Evolutionary conservation across 1,284 basidiomycete genomes (phyloP).

Genomic region (Cryptococcus maquisensis): DNA sequence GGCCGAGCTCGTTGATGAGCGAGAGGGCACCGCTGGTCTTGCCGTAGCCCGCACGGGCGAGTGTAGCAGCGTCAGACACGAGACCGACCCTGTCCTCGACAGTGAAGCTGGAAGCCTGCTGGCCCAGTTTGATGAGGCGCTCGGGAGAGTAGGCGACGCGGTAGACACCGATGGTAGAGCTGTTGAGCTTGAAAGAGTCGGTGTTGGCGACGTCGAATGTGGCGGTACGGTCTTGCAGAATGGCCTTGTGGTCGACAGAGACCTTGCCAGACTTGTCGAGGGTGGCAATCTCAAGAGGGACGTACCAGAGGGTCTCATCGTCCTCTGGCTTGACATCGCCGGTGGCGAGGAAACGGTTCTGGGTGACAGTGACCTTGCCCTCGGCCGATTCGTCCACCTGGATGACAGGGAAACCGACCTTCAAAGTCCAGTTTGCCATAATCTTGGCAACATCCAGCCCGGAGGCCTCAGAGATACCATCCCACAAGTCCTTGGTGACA

Average conservation of each 20-base stretch:
- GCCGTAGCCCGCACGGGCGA: conserved; percentile 74
- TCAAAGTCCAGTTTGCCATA: conserved; percentile 90
- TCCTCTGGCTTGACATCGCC: conserved; percentile 74
- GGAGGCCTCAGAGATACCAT: conserved; percentile 75
- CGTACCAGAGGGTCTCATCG: conserved; percentile 81
- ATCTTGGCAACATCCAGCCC: conserved; percentile 72
- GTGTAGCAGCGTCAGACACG: conserved; percentile 71
- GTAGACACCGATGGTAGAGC: conserved; percentile 79
- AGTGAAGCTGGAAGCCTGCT: conserved; percentile 73
- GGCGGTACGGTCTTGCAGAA: conserved; percentile 69
- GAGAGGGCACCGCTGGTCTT: conserved; percentile 72
- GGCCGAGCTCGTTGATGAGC: conserved; percentile 63
- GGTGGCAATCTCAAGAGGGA: conserved; percentile 76
- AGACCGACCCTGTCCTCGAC: conserved; percentile 83
- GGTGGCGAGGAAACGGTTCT: conserved; percentile 89
- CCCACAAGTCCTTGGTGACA: conserved; percentile 83
- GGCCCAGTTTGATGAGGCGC: conserved; percentile 71
- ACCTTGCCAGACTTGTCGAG: conserved; percentile 59
- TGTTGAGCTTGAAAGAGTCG: conserved; percentile 81
- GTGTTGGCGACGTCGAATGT: conserved; percentile 63
- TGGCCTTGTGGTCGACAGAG: conserved; percentile 59
- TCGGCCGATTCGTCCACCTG: conserved; percentile 72
- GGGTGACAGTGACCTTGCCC: conserved; percentile 66
- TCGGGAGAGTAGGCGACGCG: conserved; percentile 84
- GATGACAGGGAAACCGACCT: conserved; percentile 84